Evolutionary conservation across 768 basidiomycete species (phyloP).

Genomic region (Suillus fuscotomentosus): DNA sequence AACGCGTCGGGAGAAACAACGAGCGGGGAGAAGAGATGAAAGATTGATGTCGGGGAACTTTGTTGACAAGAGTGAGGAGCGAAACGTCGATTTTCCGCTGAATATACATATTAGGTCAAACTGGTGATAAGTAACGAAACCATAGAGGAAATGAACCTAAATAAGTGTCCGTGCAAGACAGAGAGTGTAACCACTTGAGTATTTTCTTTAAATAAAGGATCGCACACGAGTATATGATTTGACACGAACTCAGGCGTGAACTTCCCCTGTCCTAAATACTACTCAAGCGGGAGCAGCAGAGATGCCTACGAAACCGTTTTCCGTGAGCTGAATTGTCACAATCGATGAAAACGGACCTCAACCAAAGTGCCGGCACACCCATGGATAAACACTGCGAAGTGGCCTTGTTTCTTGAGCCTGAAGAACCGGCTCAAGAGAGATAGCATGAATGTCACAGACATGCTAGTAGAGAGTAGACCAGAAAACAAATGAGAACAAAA

Average conservation of each 20-base stretch:
- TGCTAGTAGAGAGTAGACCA: too few species aligned
- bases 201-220: constrained; percentile 44
- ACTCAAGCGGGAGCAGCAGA: constrained; percentile 74
- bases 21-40: constrained; percentile 45
- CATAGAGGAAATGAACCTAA: constrained; percentile 47
- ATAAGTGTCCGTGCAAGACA: constrained; percentile 72
- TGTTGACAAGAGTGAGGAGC: constrained; percentile 41
- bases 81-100: constrained; percentile 40
- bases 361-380: too few species aligned
- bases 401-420: too few species aligned
- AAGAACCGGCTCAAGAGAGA: too few species aligned
- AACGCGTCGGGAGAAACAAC: constrained; percentile 5
- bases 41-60: constrained; percentile 39
- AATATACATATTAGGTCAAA: constrained; percentile 22
- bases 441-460: too few species aligned
- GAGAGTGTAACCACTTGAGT: constrained; percentile 74
- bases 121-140: constrained; percentile 21
- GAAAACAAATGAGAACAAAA: too few species aligned
- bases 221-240: constrained; percentile 78
- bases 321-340: not conserved
- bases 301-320: constrained; percentile 55
- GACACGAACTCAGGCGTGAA: constrained; percentile 75
- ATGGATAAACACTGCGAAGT: too few species aligned
- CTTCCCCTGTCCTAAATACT: constrained; percentile 45
- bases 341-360: constrained; percentile 42